phyloP scores from a whole-genome alignment of 2,329 filamentous ascomycete species.

The Aspergillaceae sp. region DNA sequence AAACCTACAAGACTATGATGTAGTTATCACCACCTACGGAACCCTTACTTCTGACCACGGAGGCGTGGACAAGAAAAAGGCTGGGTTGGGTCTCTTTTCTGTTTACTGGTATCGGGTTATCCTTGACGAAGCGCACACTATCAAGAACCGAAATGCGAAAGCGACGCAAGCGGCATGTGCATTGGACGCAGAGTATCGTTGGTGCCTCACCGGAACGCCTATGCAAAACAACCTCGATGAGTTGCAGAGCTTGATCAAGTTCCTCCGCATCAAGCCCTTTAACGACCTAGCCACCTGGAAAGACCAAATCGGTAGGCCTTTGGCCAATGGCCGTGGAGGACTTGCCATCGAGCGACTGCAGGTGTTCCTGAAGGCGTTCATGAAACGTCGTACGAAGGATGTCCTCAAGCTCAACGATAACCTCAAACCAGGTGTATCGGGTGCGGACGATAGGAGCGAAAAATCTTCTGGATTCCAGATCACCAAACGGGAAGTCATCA shows the following conservation, averaged over 20 bases:
- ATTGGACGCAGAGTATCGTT: constrained; percentile 76
- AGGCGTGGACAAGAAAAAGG: constrained; percentile 50
- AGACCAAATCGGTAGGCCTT: constrained; percentile 76
- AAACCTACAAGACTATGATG: constrained; percentile 76
- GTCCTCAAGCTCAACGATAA: constrained; percentile 85
- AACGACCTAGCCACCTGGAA: constrained; percentile 82
- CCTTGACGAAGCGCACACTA: constrained; percentile 92
- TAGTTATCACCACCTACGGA: constrained; percentile 95
- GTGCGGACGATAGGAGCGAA: constrained; percentile 42
- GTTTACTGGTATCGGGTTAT: constrained; percentile 93
- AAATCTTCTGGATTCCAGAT: constrained; percentile 68
- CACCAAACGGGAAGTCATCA: constrained; percentile 80
- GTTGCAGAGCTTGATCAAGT: constrained; percentile 84
- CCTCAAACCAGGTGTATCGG: constrained; percentile 59
- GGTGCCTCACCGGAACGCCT: constrained; percentile 92
- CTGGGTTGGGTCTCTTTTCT: constrained; percentile 77
- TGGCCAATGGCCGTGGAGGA: constrained; percentile 83
- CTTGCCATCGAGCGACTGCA: constrained; percentile 82
- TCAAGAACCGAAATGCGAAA: constrained; percentile 97
- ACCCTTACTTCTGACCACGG: constrained; percentile 87
- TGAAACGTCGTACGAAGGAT: constrained; percentile 97
- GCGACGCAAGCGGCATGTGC: constrained; percentile 86
- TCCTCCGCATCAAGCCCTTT: constrained; percentile 85
- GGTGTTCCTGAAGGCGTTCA: constrained; percentile 79
- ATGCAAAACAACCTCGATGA: constrained; percentile 99